Conservation (phyloP, 1,139 yeast species). For the Chernovozyma sophiae-reginae region DNA sequence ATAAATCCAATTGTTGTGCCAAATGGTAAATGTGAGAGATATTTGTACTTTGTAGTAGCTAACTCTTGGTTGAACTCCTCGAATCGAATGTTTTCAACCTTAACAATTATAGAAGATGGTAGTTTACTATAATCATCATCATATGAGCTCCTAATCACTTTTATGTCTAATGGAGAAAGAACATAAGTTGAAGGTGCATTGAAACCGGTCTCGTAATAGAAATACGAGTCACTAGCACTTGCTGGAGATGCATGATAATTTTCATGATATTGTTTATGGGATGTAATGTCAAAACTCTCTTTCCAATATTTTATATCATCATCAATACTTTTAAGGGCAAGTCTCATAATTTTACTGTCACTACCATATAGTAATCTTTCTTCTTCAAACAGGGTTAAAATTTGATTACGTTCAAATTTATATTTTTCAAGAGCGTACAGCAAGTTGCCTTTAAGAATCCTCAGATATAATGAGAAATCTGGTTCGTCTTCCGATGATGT, state of each 20-base stretch:
- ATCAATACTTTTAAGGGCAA: constrained; percentile 57
- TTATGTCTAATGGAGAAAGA: constrained; percentile 74
- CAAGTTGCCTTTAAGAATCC: constrained; percentile 64
- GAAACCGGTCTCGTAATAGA: constrained; percentile 71
- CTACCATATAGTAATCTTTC: constrained; percentile 61
- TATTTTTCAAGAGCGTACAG: constrained; percentile 51
- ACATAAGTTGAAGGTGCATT: constrained; percentile 63
- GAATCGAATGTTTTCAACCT: constrained; percentile 66
- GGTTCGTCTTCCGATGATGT: constrained; percentile 11
- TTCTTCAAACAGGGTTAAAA: constrained; percentile 45
- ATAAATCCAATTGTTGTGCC: constrained; percentile 83
- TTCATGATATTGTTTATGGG: neutral
- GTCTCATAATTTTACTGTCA: constrained; percentile 50
- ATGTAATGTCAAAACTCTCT: constrained; percentile 11
- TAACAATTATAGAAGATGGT: constrained; percentile 60
- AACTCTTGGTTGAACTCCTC: constrained; percentile 54
- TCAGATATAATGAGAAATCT: constrained; percentile 31
- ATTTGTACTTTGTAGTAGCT: constrained; percentile 62
- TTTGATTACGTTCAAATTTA: constrained; percentile 50
- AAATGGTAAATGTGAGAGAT: constrained; percentile 73
- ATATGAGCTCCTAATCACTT: constrained; percentile 62
- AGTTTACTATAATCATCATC: constrained; percentile 54
- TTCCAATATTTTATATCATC: constrained; percentile 38
- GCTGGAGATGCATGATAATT: constrained; percentile 1
- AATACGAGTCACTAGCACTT: constrained; percentile 16